Evolutionary conservation across 331 rosid genomes (phyloP), one percentile per base, ranked within the genome.

Genomic region (Cydonia oblonga): DNA sequence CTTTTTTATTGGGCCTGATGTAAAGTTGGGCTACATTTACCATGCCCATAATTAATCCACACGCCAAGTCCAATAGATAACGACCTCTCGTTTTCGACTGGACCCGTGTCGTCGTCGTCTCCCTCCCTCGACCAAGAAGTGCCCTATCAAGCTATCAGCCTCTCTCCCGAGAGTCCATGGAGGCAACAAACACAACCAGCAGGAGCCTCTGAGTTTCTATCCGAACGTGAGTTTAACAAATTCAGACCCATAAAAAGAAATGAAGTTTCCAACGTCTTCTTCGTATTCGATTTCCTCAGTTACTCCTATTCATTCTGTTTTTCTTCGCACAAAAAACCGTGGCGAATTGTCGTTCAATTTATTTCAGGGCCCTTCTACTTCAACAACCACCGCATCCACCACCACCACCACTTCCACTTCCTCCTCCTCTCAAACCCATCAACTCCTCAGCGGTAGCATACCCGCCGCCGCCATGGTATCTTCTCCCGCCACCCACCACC

Each of bases 221-320:
- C 19, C 4, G 23, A 62, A 29, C 7, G 76, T 86, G 85, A 76
- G 75, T 64, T 19, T 49, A 16, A n/a, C n/a, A n/a, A 16, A 49
- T 49, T 6, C 54, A 16, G 9, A 49, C 54, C 54, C 54, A 49
- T 16, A 49, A 30, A 32, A 72, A 78, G 68, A 83, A 82, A 80
- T 81, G 96, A 83, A 76, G 79, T 79, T 82, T 42, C 72, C 88
- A 46, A 79, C 83, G 2, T 38, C 70, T 40, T 29, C 67, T 18
- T 38, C 44, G n/a, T n/a, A n/a, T 24, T 35, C 75, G 15, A 3
- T 0, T 16, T 33, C 83, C 83, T 79, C 90, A 32, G 78, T 72
- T 57, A 59, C 76, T 76, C 84, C 86, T 58, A 5, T 69, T 51
- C 74, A 76, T 72, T 73, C 73, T 40, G 72, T 64, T 82, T 74